phyloP scores from a whole-genome alignment of 2,329 filamentous ascomycete species.

The Neonectria coccinea region DNA sequence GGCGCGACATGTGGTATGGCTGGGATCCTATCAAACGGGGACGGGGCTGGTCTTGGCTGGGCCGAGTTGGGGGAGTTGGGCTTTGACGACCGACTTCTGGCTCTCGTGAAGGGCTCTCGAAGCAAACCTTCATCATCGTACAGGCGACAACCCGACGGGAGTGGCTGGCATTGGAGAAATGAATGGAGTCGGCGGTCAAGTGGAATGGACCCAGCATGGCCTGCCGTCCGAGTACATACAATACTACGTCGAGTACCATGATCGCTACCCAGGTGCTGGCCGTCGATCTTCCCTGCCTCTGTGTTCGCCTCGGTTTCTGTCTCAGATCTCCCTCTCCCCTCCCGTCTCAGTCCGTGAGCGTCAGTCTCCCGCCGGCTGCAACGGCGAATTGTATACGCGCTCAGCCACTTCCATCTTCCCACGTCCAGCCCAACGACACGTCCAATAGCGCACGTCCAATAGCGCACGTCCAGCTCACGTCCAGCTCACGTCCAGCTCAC shows the following conservation, averaged over 20 bases:
- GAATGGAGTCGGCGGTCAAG: neutral
- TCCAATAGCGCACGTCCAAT: too few relatives aligned
- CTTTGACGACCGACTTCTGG: neutral
- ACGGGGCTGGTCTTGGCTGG: conserved; percentile 32
- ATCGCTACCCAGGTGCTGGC: conserved; percentile 1
- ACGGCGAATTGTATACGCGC: neutral
- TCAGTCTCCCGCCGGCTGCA: neutral
- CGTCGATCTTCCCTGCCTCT: conserved; percentile 1
- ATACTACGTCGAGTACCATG: neutral
- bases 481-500: neutral
- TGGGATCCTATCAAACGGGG: conserved; percentile 42
- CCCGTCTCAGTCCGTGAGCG: neutral
- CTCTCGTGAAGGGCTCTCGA: neutral
- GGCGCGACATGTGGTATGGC: conserved; percentile 44
- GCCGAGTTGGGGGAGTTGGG: conserved; percentile 11
- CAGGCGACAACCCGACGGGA: neutral
- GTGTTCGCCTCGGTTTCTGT: too few relatives aligned
- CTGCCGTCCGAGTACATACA: neutral
- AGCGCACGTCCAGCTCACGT: neutral
- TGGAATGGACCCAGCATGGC: neutral
- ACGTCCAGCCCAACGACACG: too few relatives aligned
- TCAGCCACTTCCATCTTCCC: neutral
- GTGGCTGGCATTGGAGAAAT: neutral
- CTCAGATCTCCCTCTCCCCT: neutral
- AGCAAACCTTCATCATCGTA: neutral